A percentile compares a stretch with the other conserved stretches of the same genome.
phyloP scores from a whole-genome alignment of 2,329 filamentous ascomycete genomes.

The Botrytis elliptica region DNA sequence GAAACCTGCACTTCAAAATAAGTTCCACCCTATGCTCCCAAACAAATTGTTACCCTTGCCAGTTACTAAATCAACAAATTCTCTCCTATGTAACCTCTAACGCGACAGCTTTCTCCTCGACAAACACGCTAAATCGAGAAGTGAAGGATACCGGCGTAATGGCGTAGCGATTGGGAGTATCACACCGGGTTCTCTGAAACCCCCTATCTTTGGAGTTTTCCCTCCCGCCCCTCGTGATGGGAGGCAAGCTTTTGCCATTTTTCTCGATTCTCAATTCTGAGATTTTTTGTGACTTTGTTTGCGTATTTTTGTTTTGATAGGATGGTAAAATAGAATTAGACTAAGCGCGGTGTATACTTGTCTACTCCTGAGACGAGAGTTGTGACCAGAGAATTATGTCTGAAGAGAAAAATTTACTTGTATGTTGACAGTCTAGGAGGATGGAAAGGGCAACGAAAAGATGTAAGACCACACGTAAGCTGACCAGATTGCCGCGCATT shows the following conservation, averaged over 20 bases:
- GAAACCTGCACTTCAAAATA: too few relatives aligned
- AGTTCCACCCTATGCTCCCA: too few relatives aligned
- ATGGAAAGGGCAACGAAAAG: neutral
- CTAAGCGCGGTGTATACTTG: neutral
- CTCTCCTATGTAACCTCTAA: too few relatives aligned
- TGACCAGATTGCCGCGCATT: neutral
- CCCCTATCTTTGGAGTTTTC: neutral
- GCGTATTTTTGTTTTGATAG: neutral
- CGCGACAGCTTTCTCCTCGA: neutral
- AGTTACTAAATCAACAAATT: neutral
- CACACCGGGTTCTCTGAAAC: neutral
- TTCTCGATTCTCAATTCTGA: too few relatives aligned
- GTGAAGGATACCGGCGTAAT: neutral
- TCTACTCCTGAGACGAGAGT: neutral
- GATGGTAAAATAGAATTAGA: neutral
- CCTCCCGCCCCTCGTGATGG: neutral
- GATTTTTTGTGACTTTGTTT: neutral
- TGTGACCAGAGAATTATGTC: neutral
- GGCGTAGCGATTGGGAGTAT: neutral
- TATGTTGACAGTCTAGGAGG: too few relatives aligned
- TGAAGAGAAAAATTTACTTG: neutral
- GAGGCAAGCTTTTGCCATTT: neutral
- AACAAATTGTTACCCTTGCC: too few relatives aligned
- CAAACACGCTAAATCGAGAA: neutral
- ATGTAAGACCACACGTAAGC: neutral